These are phyloP conservation scores for Talaromyces sp. DNA, from an alignment of 2,329 filamentous ascomycete species.

Conservation along the genomic window DNA sequence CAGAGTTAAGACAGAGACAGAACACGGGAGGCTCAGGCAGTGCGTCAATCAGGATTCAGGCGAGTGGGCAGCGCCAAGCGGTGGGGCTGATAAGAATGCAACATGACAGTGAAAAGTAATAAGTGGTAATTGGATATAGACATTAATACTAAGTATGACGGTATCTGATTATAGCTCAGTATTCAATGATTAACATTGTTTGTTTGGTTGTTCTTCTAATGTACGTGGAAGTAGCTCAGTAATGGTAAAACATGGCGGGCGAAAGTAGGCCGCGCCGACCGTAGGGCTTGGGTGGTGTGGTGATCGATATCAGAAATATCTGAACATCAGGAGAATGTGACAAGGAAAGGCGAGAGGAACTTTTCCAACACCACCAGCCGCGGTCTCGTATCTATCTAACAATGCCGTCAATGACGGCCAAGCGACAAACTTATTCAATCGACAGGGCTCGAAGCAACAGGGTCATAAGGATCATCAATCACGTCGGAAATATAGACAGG, in stretches of 20 bases:
- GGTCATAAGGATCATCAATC: slow-evolving; percentile 11
- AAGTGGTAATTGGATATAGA: too few relatives aligned
- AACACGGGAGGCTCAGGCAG: background rate
- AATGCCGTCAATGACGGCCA: background rate
- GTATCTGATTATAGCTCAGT: too few relatives aligned
- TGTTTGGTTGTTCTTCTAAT: background rate
- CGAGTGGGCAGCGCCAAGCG: background rate
- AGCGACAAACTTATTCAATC: background rate
- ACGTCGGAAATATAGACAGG: background rate
- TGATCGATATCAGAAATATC: background rate
- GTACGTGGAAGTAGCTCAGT: background rate
- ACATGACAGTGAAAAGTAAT: too few relatives aligned
- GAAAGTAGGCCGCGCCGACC: slow-evolving; percentile 25
- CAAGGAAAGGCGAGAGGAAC: background rate
- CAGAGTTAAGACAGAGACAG: background rate
- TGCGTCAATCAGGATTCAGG: background rate
- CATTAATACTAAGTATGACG: too few relatives aligned
- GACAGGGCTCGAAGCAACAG: background rate
- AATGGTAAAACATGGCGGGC: slow-evolving; percentile 15
- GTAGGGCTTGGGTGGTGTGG: slow-evolving; percentile 1
- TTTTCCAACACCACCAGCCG: background rate
- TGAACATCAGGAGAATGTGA: background rate
- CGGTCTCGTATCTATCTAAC: background rate
- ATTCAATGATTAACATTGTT: background rate
- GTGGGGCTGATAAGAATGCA: background rate